phyloP scores from a whole-genome alignment of 345 rosid genomes.

The Lagerstroemia speciosa region DNA sequence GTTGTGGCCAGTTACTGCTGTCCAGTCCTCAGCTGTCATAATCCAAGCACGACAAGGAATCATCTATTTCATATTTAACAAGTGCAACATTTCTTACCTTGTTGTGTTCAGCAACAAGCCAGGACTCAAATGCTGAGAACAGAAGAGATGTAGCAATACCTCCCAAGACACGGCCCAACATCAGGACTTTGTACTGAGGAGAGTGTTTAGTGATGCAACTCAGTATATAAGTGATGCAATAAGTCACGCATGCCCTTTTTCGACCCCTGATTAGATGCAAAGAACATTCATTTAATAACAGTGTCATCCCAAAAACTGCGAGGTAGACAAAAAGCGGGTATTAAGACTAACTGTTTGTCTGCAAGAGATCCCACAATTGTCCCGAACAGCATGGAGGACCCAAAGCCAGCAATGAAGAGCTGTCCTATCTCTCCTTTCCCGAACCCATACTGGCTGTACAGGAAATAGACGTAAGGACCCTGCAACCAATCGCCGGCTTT shows the following conservation, averaged over 20 bases:
- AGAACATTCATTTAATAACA: not conserved
- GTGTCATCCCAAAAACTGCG: not conserved
- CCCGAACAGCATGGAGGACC: slow-evolving; percentile 96
- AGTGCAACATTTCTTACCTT: slow-evolving; percentile 41
- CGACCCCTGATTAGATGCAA: slow-evolving; percentile 57
- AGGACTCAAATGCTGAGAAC: slow-evolving; percentile 85
- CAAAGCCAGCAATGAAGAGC: slow-evolving; percentile 96
- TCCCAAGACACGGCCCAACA: slow-evolving; percentile 91
- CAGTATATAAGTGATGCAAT: slow-evolving; percentile 74
- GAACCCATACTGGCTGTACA: slow-evolving; percentile 71
- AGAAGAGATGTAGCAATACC: slow-evolving; percentile 96
- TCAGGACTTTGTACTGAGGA: slow-evolving; percentile 80
- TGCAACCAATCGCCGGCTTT: slow-evolving; percentile 98
- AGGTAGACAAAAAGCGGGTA: slow-evolving; percentile 8
- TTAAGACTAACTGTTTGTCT: slow-evolving; percentile 69
- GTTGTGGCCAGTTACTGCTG: not conserved
- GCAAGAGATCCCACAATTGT: slow-evolving; percentile 97
- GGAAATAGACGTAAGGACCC: slow-evolving; percentile 94
- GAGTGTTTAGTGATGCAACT: slow-evolving; percentile 94
- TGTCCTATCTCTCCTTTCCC: slow-evolving; percentile 89
- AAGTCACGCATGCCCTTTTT: slow-evolving; percentile 79
- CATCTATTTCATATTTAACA: not conserved
- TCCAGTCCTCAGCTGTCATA: no score
- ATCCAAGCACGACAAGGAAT: not conserved
- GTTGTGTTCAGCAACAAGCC: slow-evolving; percentile 97